Conservation (phyloP, 345 rosid species). For the Schrenkiella parvula region DNA sequence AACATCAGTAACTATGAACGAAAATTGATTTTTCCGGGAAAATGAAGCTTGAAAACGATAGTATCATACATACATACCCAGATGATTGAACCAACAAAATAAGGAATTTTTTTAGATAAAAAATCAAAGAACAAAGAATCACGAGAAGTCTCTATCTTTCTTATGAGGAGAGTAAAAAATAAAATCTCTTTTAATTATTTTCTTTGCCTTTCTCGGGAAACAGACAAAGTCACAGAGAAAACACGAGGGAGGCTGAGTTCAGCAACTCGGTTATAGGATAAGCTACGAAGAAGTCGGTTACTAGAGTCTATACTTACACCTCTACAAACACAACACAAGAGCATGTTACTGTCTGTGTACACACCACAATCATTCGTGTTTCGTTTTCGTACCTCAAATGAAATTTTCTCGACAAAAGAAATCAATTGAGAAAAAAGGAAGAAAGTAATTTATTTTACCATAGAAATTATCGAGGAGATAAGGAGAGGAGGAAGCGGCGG, state of each 20-base stretch:
- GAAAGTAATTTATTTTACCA: constrained; percentile 42
- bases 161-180: background rate
- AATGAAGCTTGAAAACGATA: background rate
- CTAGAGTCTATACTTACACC: constrained; percentile 20
- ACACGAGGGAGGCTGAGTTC: constrained; percentile 20
- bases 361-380: constrained; percentile 9
- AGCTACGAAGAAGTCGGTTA: constrained; percentile 31
- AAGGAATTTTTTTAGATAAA: background rate
- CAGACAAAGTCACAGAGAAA: constrained; percentile 28
- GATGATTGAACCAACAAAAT: background rate
- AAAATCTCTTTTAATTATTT: background rate
- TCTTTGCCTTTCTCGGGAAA: constrained; percentile 14
- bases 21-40: background rate
- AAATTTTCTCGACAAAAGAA: no score
- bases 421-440: background rate
- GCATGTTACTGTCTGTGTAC: background rate
- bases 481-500: constrained; percentile 58
- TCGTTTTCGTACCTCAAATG: background rate
- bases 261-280: constrained; percentile 20
- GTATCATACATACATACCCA: background rate
- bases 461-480: constrained; percentile 81
- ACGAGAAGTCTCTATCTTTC: constrained; percentile 10
- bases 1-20: background rate
- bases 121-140: constrained; percentile 13
- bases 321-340: background rate